Percentiles rank a stretch among this genome's conserved stretches.
Evolutionary conservation across 2,329 filamentous ascomycete species (phyloP).

Genomic region (Cercospora sp.): DNA sequence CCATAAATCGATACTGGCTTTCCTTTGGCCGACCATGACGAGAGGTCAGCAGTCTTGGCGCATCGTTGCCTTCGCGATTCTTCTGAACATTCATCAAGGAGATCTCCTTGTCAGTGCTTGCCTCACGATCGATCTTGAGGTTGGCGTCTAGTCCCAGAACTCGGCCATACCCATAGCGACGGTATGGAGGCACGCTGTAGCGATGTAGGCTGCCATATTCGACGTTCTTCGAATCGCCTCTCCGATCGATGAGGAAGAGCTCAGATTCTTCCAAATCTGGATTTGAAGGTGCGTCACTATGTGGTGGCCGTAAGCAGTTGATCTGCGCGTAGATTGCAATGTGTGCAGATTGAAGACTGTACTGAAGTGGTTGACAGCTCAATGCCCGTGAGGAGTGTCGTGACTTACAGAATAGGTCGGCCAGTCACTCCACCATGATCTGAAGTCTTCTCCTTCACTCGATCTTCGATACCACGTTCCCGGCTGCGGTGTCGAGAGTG

Average conservation of each 20-base stretch:
- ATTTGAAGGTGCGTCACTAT: not conserved
- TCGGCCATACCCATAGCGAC: conserved; percentile 65
- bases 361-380: no score
- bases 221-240: conserved; percentile 74
- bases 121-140: conserved; percentile 66
- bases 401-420: no score
- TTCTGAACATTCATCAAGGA: conserved; percentile 6
- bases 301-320: not conserved
- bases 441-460: no score
- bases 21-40: conserved; percentile 17
- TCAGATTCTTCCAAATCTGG: conserved; percentile 28
- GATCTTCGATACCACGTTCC: no score
- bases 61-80: not conserved
- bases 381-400: no score
- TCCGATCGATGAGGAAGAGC: conserved; percentile 66
- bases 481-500: no score
- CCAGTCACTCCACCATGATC: no score
- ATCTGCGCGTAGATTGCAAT: not conserved
- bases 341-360: fast-evolving
- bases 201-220: conserved; percentile 73
- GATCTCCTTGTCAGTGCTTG: conserved; percentile 51
- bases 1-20: conserved; percentile 13
- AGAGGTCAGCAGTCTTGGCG: conserved; percentile 20
- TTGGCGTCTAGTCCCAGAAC: conserved; percentile 65
- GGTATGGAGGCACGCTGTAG: conserved; percentile 70